Percentiles rank a stretch among this genome's conserved stretches.
Conservation (phyloP, 768 basidiomycete species). For the Mycena polygramma region DNA sequence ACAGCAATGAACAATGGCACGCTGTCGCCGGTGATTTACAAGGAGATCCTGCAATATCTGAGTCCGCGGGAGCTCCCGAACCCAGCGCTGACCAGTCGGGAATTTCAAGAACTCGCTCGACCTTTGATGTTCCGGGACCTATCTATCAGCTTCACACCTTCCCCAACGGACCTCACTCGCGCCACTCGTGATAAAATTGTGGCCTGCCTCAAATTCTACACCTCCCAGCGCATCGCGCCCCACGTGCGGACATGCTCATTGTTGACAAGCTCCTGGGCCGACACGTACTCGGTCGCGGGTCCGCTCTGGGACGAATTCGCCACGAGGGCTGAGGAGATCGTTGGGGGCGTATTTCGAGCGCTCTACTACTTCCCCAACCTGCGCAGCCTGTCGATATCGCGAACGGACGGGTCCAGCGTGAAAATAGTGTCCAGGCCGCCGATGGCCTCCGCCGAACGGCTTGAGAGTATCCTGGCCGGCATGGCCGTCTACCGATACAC, state of each 20-base stretch:
- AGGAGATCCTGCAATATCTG: conserved; percentile 6
- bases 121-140: conserved; percentile 4
- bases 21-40: conserved; percentile 3
- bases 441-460: not conserved
- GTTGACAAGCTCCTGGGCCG: not conserved
- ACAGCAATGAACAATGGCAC: not conserved
- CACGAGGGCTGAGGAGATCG: not conserved
- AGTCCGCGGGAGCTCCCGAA: not conserved
- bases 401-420: not conserved
- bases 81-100: conserved; percentile 3
- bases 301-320: no score
- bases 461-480: not conserved
- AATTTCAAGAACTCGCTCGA: not conserved
- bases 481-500: not conserved
- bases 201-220: not conserved
- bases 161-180: not conserved
- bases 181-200: not conserved
- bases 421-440: not conserved
- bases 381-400: not conserved
- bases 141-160: not conserved
- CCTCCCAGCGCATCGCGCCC: conserved; percentile 1
- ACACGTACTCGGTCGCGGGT: no score
- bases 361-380: not conserved
- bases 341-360: not conserved
- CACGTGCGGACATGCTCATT: not conserved